Base-by-base conservation (phyloP, 73 alveolate species). In the Paramecium sonneborni region DNA sequence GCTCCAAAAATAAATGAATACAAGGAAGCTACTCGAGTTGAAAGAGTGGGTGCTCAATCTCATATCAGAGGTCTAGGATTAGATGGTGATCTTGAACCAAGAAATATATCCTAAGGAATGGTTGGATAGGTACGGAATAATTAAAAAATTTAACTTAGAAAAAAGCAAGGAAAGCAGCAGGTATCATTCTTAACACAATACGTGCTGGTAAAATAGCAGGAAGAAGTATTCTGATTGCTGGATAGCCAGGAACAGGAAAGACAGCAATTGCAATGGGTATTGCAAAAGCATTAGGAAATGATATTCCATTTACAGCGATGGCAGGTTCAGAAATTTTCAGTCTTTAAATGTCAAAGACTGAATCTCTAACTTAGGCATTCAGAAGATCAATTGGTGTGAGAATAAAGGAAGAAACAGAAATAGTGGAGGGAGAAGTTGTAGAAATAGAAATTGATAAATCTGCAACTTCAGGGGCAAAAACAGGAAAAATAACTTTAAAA, bases 161-260 rank as follows among this genome's bases (percentile, higher is more conserved):
- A 67, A 97, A 96, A 44, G 99, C 99, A 30, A 96, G 99, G 95
- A 95, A 94, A 92, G 97, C 98, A 10, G 98, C 99, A 20, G 99
- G 99, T 46, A 93, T 97, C 55, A 95, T 97, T 67, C 85, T 97
- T 34, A 76, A 82, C n/a, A 94, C 97, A 95, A 97, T 95, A 55
- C 95, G 96, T 86, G 99, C 97, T 79, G 99, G 99, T 21, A 96
- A 96, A 93, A 94, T 98, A 23, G 99, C 99, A 35, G 99, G 99
- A 23, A 94, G 99, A 94, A 99, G 99, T 35, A 95, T 98, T 46
- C 93, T 98, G 43, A 93, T 98, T 68, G 99, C 99, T 24, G 99
- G 99, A 23, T 99, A 97, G 93, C 99, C 99, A 85, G 99, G 99
- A 48, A 98, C 99, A 14, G 99, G 99, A 85, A 98, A 98, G 92